Evolutionary conservation across 108 stramenopile genomes (phyloP).

Genomic region (Cyclotella cryptica): DNA sequence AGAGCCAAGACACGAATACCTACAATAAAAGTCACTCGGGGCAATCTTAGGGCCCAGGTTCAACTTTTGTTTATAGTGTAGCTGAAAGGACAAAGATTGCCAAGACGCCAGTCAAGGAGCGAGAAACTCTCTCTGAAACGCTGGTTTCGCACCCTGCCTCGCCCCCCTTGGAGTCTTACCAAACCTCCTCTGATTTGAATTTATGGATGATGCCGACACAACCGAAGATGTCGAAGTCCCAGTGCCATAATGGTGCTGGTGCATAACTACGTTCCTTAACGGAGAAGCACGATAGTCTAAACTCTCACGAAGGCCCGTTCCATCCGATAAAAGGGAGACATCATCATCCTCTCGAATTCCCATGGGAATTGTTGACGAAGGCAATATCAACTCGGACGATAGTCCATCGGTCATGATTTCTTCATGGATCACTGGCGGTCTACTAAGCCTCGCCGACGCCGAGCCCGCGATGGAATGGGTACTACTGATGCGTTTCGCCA

Average conservation of each 20-base stretch:
- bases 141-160: constrained; percentile 33
- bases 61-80: too few species aligned
- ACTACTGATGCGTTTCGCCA: constrained; percentile 3
- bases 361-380: not conserved
- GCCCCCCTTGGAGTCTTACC: too few species aligned
- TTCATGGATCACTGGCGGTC: constrained; percentile 17
- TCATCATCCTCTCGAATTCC: constrained; percentile 46
- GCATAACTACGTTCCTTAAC: not conserved
- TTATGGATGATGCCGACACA: not conserved
- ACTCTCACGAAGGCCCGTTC: constrained; percentile 11
- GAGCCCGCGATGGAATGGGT: not conserved
- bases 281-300: constrained; percentile 7
- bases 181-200: constrained; percentile 1
- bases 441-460: constrained; percentile 8
- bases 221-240: not conserved
- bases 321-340: constrained; percentile 44
- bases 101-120: not conserved
- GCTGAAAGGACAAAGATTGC: not conserved
- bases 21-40: too few species aligned
- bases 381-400: constrained; percentile 1
- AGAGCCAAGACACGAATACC: too few species aligned
- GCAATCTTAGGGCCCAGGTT: too few species aligned
- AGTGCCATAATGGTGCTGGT: constrained; percentile 1
- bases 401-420: constrained; percentile 11
- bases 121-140: constrained; percentile 53